phyloP scores from a whole-genome alignment of 345 rosid genomes.

The Moricandia moricandioides region DNA sequence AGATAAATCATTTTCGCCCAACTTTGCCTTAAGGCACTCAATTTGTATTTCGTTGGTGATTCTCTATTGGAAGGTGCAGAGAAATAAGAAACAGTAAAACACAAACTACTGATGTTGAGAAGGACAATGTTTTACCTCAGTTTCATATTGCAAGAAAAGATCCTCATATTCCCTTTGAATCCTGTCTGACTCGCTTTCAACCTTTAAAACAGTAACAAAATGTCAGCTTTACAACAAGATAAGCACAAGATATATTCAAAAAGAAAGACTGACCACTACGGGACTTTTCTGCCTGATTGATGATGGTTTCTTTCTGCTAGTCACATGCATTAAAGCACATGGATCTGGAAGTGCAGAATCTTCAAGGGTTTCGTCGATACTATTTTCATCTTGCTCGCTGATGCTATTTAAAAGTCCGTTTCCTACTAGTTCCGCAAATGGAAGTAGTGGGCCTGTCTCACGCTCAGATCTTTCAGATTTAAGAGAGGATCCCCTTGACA shows the following conservation, averaged over 20 bases:
- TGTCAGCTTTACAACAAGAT: constrained; percentile 29
- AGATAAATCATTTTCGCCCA: constrained; percentile 41
- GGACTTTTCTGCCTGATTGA: constrained; percentile 50
- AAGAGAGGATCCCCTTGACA: constrained; percentile 50
- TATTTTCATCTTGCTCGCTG: constrained; percentile 44
- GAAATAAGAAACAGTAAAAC: constrained; percentile 9
- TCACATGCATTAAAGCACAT: constrained; percentile 66
- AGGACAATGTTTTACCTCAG: constrained; percentile 50
- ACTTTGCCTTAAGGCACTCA: constrained; percentile 57
- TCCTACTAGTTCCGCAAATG: constrained; percentile 64
- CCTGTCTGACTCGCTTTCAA: constrained; percentile 44
- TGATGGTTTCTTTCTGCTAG: constrained; percentile 70
- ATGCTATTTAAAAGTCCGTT: constrained; percentile 38
- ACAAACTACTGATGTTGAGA: constrained; percentile 7
- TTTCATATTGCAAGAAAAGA: constrained; percentile 59
- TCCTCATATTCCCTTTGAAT: constrained; percentile 64
- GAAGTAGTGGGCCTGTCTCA: constrained; percentile 61
- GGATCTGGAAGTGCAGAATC: constrained; percentile 67
- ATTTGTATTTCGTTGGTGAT: constrained; percentile 58
- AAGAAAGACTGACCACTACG: constrained; percentile 53
- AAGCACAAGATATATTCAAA: constrained; percentile 24
- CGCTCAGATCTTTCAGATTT: constrained; percentile 44
- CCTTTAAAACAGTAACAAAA: constrained; percentile 46
- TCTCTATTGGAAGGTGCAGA: constrained; percentile 43
- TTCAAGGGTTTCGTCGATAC: constrained; percentile 34